Base-by-base conservation (phyloP, 257 asterid species). In the Solanum gandarillasii region DNA sequence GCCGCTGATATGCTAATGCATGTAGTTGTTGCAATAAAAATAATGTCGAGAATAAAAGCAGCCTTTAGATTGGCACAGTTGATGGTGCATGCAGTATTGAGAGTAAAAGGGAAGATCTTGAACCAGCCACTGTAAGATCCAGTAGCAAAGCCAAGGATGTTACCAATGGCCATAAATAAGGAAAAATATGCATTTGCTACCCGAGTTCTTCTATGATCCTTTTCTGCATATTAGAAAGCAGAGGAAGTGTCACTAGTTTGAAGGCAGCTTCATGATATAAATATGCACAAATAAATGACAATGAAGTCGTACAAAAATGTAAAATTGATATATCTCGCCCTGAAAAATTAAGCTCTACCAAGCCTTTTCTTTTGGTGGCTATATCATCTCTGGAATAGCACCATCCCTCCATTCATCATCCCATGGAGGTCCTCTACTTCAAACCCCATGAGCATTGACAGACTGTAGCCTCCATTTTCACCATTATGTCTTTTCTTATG, bases 1-100 rank as follows among this genome's bases (percentile, higher is more conserved):
- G 93, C 95, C 70, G 94, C 97, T 39, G 95, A 87, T 86, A 95
- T 89, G 91, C 99, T 95, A 91, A 96, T 87, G 36, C 34, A 91
- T 38, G 98, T 92, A 7, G 99, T 93, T 58, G 91, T 39, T 43
- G 93, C 86, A 55, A 95, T 96, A 74, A 96, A 93, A 39, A 94
- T 67, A 73, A 94, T 92, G 86, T 96, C 99, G 48, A 95, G 88
- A 41, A 96, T 67, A 91, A 96, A 96, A 46, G 99, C 98, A 25
- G 98, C 87, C 95, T 96, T 96, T 75, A 96, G 92, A 92, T 96
- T 96, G 21, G 99, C 97, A 35, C 99, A 96, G 93, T 90, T 93
- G 89, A 92, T 48, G 68, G 89, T 86, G 93, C 98, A 96, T n/a
- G 94, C 98, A 20, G 96, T 21, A 84, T 88, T 90, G 86, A 92